Evolutionary conservation across 2,329 filamentous ascomycete species (phyloP).

Genomic region (Keithomyces neogunnii): DNA sequence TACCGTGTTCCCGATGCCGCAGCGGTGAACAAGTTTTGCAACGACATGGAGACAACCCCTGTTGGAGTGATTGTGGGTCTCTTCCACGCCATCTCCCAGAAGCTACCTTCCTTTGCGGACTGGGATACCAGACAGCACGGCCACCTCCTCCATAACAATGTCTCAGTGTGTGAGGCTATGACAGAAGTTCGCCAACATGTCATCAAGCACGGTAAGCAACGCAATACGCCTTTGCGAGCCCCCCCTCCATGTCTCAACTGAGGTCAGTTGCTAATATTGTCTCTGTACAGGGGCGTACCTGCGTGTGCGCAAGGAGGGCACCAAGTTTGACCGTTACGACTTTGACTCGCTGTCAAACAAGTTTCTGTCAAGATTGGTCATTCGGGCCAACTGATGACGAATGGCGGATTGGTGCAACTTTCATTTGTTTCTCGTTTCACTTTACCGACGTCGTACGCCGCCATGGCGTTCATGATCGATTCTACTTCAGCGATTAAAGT

Average conservation of each 20-base stretch:
- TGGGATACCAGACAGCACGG: slow-evolving; percentile 93
- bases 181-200: slow-evolving; percentile 91
- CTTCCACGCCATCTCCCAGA: slow-evolving; percentile 96
- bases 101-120: slow-evolving; percentile 83
- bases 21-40: slow-evolving; percentile 89
- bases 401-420: not conserved
- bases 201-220: slow-evolving; percentile 75
- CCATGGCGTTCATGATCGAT: slow-evolving; percentile 35
- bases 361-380: slow-evolving; percentile 92
- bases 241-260: not conserved
- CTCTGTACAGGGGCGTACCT: slow-evolving; percentile 69
- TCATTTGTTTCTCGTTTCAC: slow-evolving; percentile 15
- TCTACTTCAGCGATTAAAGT: slow-evolving; percentile 14
- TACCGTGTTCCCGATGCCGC: slow-evolving; percentile 81
- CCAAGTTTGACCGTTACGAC: slow-evolving; percentile 82
- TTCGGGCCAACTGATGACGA: slow-evolving; percentile 66
- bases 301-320: slow-evolving; percentile 59
- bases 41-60: slow-evolving; percentile 91
- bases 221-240: not conserved
- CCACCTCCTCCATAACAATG: slow-evolving; percentile 82
- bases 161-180: slow-evolving; percentile 89
- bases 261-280: slow-evolving; percentile 12
- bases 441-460: slow-evolving; percentile 26
- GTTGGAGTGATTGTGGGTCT: slow-evolving; percentile 94
- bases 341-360: slow-evolving; percentile 97